Conservation (phyloP, 1,139 yeast genomes). For the Sugiyamaella pinicola region DNA sequence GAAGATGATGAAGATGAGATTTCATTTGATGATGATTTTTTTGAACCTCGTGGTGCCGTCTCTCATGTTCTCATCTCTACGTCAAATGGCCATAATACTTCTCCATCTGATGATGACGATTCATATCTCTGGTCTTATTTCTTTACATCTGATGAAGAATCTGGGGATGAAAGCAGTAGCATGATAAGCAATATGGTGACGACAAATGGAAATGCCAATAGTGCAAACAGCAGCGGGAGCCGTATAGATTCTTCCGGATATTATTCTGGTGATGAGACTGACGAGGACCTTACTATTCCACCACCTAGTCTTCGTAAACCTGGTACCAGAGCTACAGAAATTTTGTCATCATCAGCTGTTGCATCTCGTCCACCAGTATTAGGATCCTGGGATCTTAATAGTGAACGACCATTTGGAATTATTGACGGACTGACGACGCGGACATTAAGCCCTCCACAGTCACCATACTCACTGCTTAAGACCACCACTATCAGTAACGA, state of each 20-base stretch:
- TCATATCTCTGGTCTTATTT: constrained; percentile 47
- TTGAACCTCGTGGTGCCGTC: constrained; percentile 31
- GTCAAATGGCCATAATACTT: constrained; percentile 4
- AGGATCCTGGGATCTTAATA: constrained; percentile 89
- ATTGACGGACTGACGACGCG: constrained; percentile 92
- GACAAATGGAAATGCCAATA: constrained; percentile 5
- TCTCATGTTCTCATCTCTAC: constrained; percentile 21
- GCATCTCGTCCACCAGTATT: constrained; percentile 88
- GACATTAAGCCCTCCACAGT: constrained; percentile 53
- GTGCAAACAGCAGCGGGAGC: constrained; percentile 15
- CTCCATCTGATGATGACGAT: constrained; percentile 36
- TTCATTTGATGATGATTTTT: constrained; percentile 38
- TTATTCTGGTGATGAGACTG: constrained; percentile 79
- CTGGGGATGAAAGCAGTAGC: constrained; percentile 40
- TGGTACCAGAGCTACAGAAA: constrained; percentile 82
- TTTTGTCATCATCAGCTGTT: constrained; percentile 77
- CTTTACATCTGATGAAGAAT: constrained; percentile 41
- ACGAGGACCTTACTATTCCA: constrained; percentile 79
- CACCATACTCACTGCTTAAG: constrained; percentile 4
- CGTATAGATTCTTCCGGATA: constrained; percentile 37
- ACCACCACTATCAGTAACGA: constrained; percentile 3
- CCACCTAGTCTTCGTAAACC: constrained; percentile 61
- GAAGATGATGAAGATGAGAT: constrained; percentile 42
- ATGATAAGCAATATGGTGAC: constrained; percentile 16
- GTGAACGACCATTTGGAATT: constrained; percentile 80